Base-by-base conservation (phyloP, 495 filamentous ascomycete genomes). In the Halenospora varia region DNA sequence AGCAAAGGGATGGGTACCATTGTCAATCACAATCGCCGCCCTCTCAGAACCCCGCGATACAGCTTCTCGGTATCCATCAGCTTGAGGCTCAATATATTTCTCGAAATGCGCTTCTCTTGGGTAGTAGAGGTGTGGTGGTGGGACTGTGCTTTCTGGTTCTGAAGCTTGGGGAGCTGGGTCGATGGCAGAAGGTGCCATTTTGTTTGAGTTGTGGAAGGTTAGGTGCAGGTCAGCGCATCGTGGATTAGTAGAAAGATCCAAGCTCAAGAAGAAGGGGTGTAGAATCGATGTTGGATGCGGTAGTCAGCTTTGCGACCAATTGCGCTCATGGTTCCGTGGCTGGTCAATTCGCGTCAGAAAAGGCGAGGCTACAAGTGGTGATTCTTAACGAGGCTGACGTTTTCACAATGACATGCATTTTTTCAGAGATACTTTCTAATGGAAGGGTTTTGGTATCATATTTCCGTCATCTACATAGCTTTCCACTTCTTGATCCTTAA, bases 21-120 rank as follows among this genome's bases (percentile, higher is more conserved):
- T 98, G 76, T 98, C 94, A 63, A 98, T 98, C 57, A 98, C 89
- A 63, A 98, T 96, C 35, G 92, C 89, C 15, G 75, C 71, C n/a
- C 70, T 65, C 13, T 75, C 78, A 15, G 61, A 53, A 8, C 74
- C 70, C 35, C 64, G 67, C 47, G 74, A 72, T 53, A 77, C 77
- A 70, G 82, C 90, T 63, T 80, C 78, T 61, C 77, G 75, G 60
- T 82, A 86, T 17, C 84, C 87, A 62, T 89, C 86, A 6, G 80
- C 66, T 60, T 90, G 86, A 3, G 85, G 79, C 47, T 85, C 72
- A 20, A 85, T 74, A 60, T 83, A 87, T 57, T 87, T 85, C 63
- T 87, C 86, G 71, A 94, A 96, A 25, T 85, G 87, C 40, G 84
- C 86, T 63, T 97, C 92, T 64, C 80, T 81, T 54, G 85, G 81